Evolutionary conservation across 2,329 filamentous ascomycete genomes (phyloP).

Genomic region (Colletotrichum sp.): DNA sequence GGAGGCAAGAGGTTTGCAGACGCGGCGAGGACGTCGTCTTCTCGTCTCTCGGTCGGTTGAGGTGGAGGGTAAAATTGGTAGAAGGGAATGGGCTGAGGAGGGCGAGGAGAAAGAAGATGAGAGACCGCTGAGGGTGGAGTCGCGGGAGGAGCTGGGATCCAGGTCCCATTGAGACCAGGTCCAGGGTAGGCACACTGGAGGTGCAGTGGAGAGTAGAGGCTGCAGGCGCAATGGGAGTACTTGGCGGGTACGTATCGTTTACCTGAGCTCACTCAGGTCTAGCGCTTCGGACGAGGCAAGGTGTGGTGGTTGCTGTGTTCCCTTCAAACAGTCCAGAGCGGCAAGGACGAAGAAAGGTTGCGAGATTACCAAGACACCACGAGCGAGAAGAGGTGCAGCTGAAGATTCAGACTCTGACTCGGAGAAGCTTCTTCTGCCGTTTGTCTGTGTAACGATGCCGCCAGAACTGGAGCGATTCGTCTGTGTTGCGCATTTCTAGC

Average conservation of each 20-base stretch:
- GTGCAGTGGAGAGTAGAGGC: not conserved
- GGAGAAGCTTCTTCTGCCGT: not conserved
- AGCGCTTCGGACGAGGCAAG: not conserved
- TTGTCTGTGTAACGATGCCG: not conserved
- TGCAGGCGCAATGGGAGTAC: not conserved
- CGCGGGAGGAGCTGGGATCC: constrained; percentile 22
- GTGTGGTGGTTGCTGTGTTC: not conserved
- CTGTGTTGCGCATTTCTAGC: not conserved
- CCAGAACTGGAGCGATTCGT: not conserved
- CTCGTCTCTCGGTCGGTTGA: not conserved
- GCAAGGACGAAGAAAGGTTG: not conserved
- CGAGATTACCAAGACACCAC: constrained; percentile 16
- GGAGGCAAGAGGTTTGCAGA: not conserved
- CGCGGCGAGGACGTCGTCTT: not conserved
- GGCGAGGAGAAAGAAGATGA: constrained; percentile 20
- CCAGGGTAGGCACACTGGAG: constrained; percentile 14
- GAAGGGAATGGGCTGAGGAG: constrained; percentile 17
- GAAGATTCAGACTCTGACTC: not conserved
- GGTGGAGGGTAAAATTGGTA: constrained; percentile 4
- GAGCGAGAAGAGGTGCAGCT: not conserved
- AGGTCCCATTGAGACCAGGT: not conserved
- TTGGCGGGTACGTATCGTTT: not conserved
- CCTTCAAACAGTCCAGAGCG: not conserved
- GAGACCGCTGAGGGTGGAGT: constrained; percentile 7
- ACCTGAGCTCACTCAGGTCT: not conserved